Percentiles rank a stretch among this genome's conserved stretches.
Evolutionary conservation across 176 grass and related monocot species (phyloP).

Genomic region (Carex kokanica): DNA sequence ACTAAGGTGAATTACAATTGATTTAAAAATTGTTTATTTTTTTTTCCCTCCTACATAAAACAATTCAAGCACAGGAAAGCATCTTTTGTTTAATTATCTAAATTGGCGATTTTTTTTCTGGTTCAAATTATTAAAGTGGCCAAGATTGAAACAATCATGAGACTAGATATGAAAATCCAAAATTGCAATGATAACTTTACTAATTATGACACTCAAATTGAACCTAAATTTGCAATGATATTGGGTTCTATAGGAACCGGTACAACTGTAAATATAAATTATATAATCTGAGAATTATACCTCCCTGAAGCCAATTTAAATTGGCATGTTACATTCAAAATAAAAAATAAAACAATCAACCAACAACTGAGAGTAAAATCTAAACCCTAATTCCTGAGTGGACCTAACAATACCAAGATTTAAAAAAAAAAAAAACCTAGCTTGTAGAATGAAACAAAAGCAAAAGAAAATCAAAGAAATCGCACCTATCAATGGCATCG

Average conservation of each 20-base stretch:
- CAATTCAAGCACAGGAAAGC: conserved; percentile 1
- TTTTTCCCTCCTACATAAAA: not conserved
- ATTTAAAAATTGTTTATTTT: conserved; percentile 7
- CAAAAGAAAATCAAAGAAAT: not conserved
- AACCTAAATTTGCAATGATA: not conserved
- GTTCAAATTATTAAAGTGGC: conserved; percentile 9
- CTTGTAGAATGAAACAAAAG: not conserved
- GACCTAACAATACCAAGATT: not conserved
- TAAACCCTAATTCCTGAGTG: not conserved
- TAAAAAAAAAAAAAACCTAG: not conserved
- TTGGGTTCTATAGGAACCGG: not conserved
- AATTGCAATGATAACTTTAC: conserved; percentile 3
- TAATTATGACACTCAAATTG: not conserved
- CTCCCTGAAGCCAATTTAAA: not conserved
- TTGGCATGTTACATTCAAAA: not conserved
- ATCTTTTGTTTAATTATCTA: not conserved
- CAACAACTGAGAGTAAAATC: not conserved
- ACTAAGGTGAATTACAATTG: conserved; percentile 16
- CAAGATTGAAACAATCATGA: conserved; percentile 23
- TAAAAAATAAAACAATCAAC: not conserved
- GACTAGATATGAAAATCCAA: conserved; percentile 9
- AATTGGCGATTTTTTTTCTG: conserved; percentile 7
- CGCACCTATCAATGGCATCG: conserved; percentile 9
- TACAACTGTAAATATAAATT: not conserved
- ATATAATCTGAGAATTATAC: not conserved